Evolutionary conservation across 345 rosid genomes (phyloP).

Genomic region (Raphanus sativus): DNA sequence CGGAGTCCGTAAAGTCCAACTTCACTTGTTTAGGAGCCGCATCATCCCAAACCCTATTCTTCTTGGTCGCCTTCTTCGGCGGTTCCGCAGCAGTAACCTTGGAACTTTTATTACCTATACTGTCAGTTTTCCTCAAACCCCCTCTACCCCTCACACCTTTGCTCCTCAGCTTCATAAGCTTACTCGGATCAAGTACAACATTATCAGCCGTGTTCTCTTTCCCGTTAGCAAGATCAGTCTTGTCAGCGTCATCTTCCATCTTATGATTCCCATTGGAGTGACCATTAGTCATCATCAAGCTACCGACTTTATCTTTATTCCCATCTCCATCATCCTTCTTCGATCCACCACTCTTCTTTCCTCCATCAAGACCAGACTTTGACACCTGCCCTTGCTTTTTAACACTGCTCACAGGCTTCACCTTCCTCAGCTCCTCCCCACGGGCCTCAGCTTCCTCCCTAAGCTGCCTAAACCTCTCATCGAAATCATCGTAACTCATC

Average conservation of each 20-base stretch:
- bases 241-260: conserved; percentile 48
- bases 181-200: conserved; percentile 76
- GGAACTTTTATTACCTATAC: conserved; percentile 68
- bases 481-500: conserved; percentile 62
- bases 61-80: conserved; percentile 71
- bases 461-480: conserved; percentile 87
- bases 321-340: conserved; percentile 62
- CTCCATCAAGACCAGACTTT: conserved; percentile 61
- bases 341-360: conserved; percentile 45
- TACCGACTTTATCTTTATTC: conserved; percentile 43
- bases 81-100: conserved; percentile 56
- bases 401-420: conserved; percentile 55
- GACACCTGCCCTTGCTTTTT: conserved; percentile 64
- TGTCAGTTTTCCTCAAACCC: conserved; percentile 66
- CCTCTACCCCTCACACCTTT: conserved; percentile 66
- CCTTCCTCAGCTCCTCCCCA: conserved; percentile 78
- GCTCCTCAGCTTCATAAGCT: conserved; percentile 80
- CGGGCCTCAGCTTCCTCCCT: conserved; percentile 92
- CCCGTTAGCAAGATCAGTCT: conserved; percentile 56
- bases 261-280: conserved; percentile 52
- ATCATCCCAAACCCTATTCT: conserved; percentile 97
- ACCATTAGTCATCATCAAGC: conserved; percentile 55
- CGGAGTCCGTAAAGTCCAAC: conserved; percentile 82
- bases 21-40: conserved; percentile 59
- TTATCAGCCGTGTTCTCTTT: conserved; percentile 79